Conservation (phyloP, 2,329 filamentous ascomycete species). For the Cladophialophora bantiana region DNA sequence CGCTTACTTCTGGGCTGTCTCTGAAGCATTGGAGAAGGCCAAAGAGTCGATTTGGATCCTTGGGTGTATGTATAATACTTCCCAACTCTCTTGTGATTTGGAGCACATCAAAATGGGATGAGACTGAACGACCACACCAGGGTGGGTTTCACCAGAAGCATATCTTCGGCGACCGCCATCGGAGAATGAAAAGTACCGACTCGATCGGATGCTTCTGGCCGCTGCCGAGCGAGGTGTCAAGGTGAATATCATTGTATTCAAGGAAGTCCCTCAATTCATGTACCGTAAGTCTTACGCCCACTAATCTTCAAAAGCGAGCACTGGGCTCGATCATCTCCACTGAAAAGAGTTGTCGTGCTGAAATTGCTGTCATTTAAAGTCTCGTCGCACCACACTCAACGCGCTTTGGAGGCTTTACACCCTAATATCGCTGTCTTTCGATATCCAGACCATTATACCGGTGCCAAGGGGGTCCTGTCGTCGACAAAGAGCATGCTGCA, state of each 20-base stretch:
- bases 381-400: constrained; percentile 76
- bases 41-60: constrained; percentile 78
- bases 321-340: not conserved
- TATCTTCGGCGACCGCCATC: constrained; percentile 80
- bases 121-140: constrained; percentile 37
- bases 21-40: constrained; percentile 75
- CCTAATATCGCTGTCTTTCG: constrained; percentile 87
- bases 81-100: not conserved
- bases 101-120: not conserved
- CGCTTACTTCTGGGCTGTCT: constrained; percentile 83
- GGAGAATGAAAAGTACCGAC: constrained; percentile 80
- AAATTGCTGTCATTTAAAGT: constrained; percentile 50
- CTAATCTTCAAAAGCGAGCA: not conserved
- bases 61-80: constrained; percentile 62
- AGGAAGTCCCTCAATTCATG: constrained; percentile 82
- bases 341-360: not conserved
- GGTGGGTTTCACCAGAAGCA: constrained; percentile 84
- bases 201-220: constrained; percentile 81
- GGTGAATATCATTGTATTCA: constrained; percentile 87
- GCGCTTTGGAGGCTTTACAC: constrained; percentile 75
- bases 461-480: constrained; percentile 69
- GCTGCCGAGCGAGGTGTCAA: constrained; percentile 84
- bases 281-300: constrained; percentile 68
- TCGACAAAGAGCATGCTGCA: constrained; percentile 66
- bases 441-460: constrained; percentile 85